These are phyloP conservation scores for Liriodendron chinense DNA, from an alignment of 164 flowering plant genomes.

Conservation along the genomic window DNA sequence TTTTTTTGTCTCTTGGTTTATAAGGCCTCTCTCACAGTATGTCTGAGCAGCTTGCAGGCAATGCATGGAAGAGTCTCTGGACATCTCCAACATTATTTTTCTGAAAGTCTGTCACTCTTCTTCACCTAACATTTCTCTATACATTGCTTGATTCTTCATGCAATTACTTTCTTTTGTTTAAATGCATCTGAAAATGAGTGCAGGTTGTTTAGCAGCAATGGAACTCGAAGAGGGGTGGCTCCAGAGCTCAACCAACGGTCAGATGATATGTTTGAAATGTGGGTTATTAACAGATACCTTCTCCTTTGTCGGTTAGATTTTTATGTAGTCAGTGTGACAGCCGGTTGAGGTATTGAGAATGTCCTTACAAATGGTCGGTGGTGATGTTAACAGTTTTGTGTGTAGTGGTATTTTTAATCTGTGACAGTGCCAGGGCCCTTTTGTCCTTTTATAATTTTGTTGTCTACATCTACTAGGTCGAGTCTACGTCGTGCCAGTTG, in stretches of 20 bases:
- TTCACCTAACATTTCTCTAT: not conserved
- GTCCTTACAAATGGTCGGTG: not conserved
- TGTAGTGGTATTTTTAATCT: not conserved
- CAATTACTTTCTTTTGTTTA: not conserved
- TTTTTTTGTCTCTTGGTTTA: not conserved
- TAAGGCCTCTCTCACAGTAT: not conserved
- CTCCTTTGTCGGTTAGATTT: not conserved
- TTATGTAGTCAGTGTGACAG: not conserved
- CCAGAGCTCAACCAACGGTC: not conserved
- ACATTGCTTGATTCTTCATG: not conserved
- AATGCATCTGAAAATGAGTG: not conserved
- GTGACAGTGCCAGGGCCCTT: not conserved
- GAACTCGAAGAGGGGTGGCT: not conserved
- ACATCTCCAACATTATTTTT: not conserved
- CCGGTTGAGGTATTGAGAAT: not conserved
- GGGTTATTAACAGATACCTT: not conserved
- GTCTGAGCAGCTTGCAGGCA: not conserved
- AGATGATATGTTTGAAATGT: not conserved
- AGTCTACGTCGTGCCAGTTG: too few species aligned
- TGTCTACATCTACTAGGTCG: too few species aligned
- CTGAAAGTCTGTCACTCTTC: not conserved
- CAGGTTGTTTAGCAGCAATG: not conserved
- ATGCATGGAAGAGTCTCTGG: not conserved
- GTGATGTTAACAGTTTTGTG: not conserved
- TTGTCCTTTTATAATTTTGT: not conserved